Conservation (phyloP, 306 rosid genomes). For the Fagus sylvatica region DNA sequence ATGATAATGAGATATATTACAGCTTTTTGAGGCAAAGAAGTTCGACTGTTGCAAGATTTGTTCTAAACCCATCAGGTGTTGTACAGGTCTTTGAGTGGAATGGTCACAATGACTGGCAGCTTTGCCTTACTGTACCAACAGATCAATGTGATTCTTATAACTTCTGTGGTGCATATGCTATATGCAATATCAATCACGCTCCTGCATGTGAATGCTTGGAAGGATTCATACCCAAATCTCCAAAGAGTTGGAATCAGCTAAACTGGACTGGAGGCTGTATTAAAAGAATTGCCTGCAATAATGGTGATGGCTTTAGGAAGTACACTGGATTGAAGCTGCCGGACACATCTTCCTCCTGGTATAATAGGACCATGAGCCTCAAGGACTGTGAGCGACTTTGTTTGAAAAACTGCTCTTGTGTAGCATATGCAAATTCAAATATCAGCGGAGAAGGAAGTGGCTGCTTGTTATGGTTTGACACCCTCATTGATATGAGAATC, state of each 20-base stretch:
- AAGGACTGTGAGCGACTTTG: slow-evolving; percentile 35
- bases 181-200: background rate
- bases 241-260: background rate
- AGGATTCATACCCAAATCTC: slow-evolving; percentile 14
- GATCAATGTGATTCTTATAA: slow-evolving; percentile 29
- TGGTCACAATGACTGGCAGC: slow-evolving; percentile 10
- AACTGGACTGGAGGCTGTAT: slow-evolving; percentile 29
- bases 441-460: slow-evolving; percentile 29
- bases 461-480: slow-evolving; percentile 34
- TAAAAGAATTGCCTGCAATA: slow-evolving; percentile 11
- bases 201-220: slow-evolving; percentile 24
- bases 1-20: slow-evolving; percentile 17
- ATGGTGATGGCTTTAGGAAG: slow-evolving; percentile 16
- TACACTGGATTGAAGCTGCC: slow-evolving; percentile 22
- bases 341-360: slow-evolving; percentile 37
- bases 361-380: slow-evolving; percentile 7
- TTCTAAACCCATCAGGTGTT: background rate
- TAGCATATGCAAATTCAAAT: slow-evolving; percentile 29
- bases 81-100: slow-evolving; percentile 27
- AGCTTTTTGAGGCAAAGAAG: background rate
- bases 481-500: slow-evolving; percentile 31
- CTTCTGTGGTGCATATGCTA: slow-evolving; percentile 24
- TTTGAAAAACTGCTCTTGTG: slow-evolving; percentile 32
- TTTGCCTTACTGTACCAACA: background rate
- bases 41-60: slow-evolving; percentile 12